phyloP scores from a whole-genome alignment of 495 filamentous ascomycete species.

The Aspergillus bertholletiae region DNA sequence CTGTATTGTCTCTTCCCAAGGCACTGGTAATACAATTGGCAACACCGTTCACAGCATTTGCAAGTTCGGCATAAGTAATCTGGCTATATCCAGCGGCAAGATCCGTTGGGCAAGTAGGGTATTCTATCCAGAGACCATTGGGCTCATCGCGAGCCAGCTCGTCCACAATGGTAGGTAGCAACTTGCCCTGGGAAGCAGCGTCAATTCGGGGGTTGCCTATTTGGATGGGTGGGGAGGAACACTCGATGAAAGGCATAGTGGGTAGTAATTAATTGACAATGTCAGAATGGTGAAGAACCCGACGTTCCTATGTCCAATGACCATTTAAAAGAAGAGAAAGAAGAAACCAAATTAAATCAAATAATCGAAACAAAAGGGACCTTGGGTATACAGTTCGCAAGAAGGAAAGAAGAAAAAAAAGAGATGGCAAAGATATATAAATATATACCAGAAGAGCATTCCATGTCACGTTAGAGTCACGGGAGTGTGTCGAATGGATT shows the following conservation, averaged over 20 bases:
- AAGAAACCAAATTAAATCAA: too few species aligned
- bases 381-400: background rate
- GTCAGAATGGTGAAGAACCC: background rate
- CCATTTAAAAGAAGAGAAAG: background rate
- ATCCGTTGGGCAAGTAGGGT: conserved; percentile 17
- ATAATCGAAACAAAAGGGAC: too few species aligned
- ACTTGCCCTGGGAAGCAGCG: background rate
- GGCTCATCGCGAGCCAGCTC: conserved; percentile 2
- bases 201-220: background rate
- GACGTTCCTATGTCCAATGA: too few species aligned
- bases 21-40: conserved; percentile 2
- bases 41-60: conserved; percentile 11
- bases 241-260: background rate
- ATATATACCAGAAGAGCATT: background rate
- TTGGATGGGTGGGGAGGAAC: background rate
- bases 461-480: background rate
- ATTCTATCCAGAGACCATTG: conserved; percentile 4
- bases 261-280: background rate
- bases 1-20: conserved; percentile 3
- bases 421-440: background rate
- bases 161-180: conserved; percentile 18
- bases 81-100: conserved; percentile 12
- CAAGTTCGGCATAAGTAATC: conserved; percentile 16
- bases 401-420: background rate
- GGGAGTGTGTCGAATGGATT: background rate